phyloP scores from a whole-genome alignment of 345 rosid species.

The Brassica nigra region DNA sequence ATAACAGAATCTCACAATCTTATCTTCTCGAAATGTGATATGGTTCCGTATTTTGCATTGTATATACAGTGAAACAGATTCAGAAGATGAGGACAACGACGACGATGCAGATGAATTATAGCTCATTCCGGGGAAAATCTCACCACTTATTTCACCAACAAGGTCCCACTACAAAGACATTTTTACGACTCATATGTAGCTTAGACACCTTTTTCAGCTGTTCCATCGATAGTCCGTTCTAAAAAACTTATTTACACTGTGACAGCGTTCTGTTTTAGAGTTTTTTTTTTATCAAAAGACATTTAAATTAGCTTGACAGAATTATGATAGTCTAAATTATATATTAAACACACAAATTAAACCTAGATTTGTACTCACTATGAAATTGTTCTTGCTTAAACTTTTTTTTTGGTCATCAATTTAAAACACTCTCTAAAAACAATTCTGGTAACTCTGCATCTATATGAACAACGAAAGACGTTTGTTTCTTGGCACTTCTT shows the following conservation, averaged over 20 bases:
- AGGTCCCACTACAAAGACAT: background rate
- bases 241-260: background rate
- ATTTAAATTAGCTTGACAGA: background rate
- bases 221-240: background rate
- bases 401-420: no score
- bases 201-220: background rate
- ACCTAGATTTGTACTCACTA: no score
- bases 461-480: no score
- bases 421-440: no score
- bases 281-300: background rate
- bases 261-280: background rate
- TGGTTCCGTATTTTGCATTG: conserved; percentile 5
- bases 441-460: no score
- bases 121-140: background rate
- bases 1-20: background rate
- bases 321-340: background rate
- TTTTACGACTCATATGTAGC: background rate
- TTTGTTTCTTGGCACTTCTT: no score
- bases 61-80: conserved; percentile 24
- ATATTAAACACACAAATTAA: no score
- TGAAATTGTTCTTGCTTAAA: no score
- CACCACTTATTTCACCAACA: background rate
- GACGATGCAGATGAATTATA: conserved; percentile 38
- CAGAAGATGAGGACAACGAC: conserved; percentile 31
- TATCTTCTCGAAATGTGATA: background rate